Conservation (phyloP, 345 rosid species). For the Geranium brycei region DNA sequence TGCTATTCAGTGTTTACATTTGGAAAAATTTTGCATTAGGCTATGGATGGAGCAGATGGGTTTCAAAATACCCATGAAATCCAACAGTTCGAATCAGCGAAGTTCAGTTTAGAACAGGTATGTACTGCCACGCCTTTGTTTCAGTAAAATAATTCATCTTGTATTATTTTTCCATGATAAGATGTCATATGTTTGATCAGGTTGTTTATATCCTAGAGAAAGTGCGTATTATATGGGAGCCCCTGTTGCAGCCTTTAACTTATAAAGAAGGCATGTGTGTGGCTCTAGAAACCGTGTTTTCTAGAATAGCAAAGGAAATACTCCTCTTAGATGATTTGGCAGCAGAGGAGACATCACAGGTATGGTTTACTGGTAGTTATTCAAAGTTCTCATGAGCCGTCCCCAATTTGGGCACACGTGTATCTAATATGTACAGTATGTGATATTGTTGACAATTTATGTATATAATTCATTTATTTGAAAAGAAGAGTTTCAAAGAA, state of each 20-base stretch:
- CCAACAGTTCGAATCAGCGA: constrained; percentile 77
- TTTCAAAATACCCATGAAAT: constrained; percentile 84
- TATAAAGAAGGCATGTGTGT: constrained; percentile 75
- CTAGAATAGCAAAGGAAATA: constrained; percentile 57
- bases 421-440: too few species aligned
- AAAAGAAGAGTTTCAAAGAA: too few species aligned
- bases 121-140: neutral
- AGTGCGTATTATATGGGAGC: constrained; percentile 90
- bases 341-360: constrained; percentile 95
- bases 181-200: constrained; percentile 24
- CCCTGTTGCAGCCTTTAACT: constrained; percentile 56
- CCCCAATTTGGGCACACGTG: neutral
- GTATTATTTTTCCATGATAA: constrained; percentile 5
- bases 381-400: neutral
- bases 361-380: constrained; percentile 4
- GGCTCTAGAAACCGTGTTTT: constrained; percentile 70
- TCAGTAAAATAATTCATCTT: constrained; percentile 5
- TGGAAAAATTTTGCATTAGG: constrained; percentile 28
- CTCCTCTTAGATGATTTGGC: constrained; percentile 91
- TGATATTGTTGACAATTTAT: too few species aligned
- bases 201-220: constrained; percentile 83
- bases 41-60: constrained; percentile 79
- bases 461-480: too few species aligned
- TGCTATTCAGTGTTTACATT: neutral
- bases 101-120: constrained; percentile 84